phyloP scores from a whole-genome alignment of 2,329 filamentous ascomycete genomes.

The Ophiocordyceps camponoti-saundersi region DNA sequence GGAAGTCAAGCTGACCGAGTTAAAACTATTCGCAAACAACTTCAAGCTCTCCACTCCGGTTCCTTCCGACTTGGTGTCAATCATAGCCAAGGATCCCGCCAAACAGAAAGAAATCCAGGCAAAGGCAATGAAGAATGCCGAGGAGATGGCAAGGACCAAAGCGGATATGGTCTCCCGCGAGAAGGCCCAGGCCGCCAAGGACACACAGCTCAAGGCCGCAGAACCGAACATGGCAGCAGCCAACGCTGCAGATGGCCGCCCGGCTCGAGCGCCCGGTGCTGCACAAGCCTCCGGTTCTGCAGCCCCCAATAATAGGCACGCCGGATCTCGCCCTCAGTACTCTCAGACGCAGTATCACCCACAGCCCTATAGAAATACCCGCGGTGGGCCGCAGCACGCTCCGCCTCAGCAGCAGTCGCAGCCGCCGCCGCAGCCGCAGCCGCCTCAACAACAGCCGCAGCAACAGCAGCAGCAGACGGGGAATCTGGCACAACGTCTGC shows the following conservation, averaged over 20 bases:
- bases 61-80: constrained; percentile 78
- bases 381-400: constrained; percentile 24
- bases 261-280: constrained; percentile 16
- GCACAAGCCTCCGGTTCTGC: constrained; percentile 13
- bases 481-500: constrained; percentile 31
- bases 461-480: constrained; percentile 21
- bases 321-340: constrained; percentile 29
- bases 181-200: constrained; percentile 23
- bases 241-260: constrained; percentile 10
- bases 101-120: constrained; percentile 91
- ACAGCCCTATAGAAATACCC: constrained; percentile 30
- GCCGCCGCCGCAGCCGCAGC: constrained; percentile 32
- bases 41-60: constrained; percentile 94
- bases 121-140: constrained; percentile 63
- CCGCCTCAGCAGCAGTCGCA: constrained; percentile 24
- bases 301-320: constrained; percentile 22
- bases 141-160: constrained; percentile 42
- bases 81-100: constrained; percentile 87
- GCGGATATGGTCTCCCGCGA: constrained; percentile 26
- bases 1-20: constrained; percentile 78
- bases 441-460: constrained; percentile 27
- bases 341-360: constrained; percentile 27
- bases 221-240: constrained; percentile 7
- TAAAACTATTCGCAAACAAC: constrained; percentile 85
- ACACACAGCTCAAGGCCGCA: constrained; percentile 22